Evolutionary conservation across 768 basidiomycete species (phyloP).

Genomic region (Dioszegia aurantiaca): DNA sequence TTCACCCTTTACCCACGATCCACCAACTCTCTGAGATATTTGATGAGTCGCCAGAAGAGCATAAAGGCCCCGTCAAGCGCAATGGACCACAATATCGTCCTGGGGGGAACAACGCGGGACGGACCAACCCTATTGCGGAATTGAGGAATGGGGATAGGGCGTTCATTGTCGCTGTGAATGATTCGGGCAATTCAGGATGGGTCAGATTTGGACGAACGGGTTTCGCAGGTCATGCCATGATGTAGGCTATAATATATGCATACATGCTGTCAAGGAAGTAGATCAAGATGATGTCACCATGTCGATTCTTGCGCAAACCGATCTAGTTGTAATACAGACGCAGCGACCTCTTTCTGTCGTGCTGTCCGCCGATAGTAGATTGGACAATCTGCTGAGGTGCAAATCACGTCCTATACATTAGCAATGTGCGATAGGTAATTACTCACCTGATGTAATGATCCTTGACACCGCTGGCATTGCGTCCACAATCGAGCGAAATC

Average conservation of each 20-base stretch:
- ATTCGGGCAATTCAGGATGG: slow-evolving; percentile 81
- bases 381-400: slow-evolving; percentile 94
- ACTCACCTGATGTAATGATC: slow-evolving; percentile 78
- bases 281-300: slow-evolving; percentile 35
- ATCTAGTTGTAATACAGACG: slow-evolving; percentile 71
- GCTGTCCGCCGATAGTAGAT: slow-evolving; percentile 99
- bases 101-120: background rate
- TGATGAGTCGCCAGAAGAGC: slow-evolving; percentile 62
- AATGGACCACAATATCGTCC: slow-evolving; percentile 30
- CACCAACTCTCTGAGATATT: slow-evolving; percentile 74
- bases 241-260: slow-evolving; percentile 14
- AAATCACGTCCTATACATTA: slow-evolving; percentile 76
- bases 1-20: slow-evolving; percentile 75
- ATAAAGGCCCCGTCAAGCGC: slow-evolving; percentile 51
- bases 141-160: slow-evolving; percentile 81
- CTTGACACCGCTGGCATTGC: slow-evolving; percentile 97
- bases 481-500: slow-evolving; percentile 96
- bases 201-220: slow-evolving; percentile 70
- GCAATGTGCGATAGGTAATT: background rate
- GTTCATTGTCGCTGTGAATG: slow-evolving; percentile 81
- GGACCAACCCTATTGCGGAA: slow-evolving; percentile 56
- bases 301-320: slow-evolving; percentile 65
- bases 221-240: slow-evolving; percentile 61
- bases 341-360: slow-evolving; percentile 95
- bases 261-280: background rate